A percentile compares a stretch with the other conserved stretches of the same genome.
phyloP scores from a whole-genome alignment of 768 basidiomycete species.

The Mycena rebaudengoi region DNA sequence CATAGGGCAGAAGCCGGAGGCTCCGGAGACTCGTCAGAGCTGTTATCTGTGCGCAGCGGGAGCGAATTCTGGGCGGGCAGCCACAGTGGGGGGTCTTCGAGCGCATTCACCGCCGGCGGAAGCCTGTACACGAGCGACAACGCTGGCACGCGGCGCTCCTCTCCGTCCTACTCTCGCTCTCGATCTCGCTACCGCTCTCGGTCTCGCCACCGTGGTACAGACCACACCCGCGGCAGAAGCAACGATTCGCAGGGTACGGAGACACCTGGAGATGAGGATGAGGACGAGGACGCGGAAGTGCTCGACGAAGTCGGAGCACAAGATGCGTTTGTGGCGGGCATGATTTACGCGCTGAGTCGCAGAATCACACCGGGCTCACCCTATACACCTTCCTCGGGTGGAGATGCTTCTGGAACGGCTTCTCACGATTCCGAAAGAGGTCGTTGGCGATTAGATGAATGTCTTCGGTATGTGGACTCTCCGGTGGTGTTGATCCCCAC shows the following conservation, averaged over 20 bases:
- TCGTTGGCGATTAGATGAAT: slow-evolving; percentile 84
- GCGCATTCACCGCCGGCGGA: slow-evolving; percentile 58
- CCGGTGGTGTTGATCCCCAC: neutral
- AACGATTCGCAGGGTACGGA: slow-evolving; percentile 70
- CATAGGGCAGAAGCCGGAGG: slow-evolving; percentile 21
- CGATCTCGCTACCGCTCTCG: slow-evolving; percentile 23
- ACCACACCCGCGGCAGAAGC: slow-evolving; percentile 39
- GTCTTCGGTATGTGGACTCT: slow-evolving; percentile 62
- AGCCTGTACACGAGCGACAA: slow-evolving; percentile 32
- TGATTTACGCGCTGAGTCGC: slow-evolving; percentile 84
- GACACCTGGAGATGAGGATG: slow-evolving; percentile 49
- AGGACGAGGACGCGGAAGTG: slow-evolving; percentile 49
- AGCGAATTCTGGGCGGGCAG: slow-evolving; percentile 82
- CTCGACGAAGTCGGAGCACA: slow-evolving; percentile 82
- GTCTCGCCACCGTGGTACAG: slow-evolving; percentile 21
- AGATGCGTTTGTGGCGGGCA: slow-evolving; percentile 86
- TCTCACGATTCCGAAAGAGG: slow-evolving; percentile 53
- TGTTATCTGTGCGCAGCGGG: slow-evolving; percentile 66
- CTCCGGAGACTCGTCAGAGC: slow-evolving; percentile 38
- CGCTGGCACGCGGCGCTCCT: slow-evolving; percentile 36
- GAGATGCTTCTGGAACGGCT: slow-evolving; percentile 41
- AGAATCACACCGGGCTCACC: slow-evolving; percentile 77
- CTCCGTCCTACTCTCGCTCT: slow-evolving; percentile 30
- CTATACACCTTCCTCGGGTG: slow-evolving; percentile 68
- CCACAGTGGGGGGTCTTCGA: slow-evolving; percentile 61